Evolutionary conservation across 176 grass and related monocot genomes (phyloP), one percentile per base, ranked within the genome.

Genomic region (Carex cristatella): DNA sequence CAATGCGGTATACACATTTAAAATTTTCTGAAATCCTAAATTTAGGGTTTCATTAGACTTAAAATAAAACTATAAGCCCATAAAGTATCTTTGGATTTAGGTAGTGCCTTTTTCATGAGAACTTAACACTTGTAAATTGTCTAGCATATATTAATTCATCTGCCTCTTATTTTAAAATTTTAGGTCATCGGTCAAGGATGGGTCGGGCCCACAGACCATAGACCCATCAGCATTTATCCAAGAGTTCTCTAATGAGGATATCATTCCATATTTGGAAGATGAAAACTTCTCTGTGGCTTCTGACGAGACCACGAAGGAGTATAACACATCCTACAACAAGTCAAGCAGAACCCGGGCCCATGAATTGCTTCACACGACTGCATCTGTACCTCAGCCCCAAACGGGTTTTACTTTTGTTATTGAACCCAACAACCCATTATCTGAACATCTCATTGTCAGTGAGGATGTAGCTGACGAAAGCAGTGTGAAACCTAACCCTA

Each of bases 271-370:
- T 51, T 84, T 84, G 84, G 88, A 92, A 55, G 82, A 76, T 30
- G 83, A 65, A 64, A 54, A 86, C 51, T 80, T 85, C 37, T 90
- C 86, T 81, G 87, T 87, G 61, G 65, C 59, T 84, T 89, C 85
- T 69, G 79, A 89, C 76, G 87, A 69, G 78, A 85, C 59, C 10
- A 28, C 78, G 44, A 87, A 86, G 18, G 85, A 83, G 33, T 90
- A 94, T 81, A 95, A 86, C 68, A 86, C 90, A 87, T 92, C 87
- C 61, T 93, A 94, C 89, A 95, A 88, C 85, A 95, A 91, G 84
- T 38, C 15, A 23, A 84, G 55, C 44, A 61, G 76, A 73, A 84
- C 66, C 83, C 85, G 49, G 58, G 82, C 65, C 69, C 86, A 88
- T 51, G 86, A 90, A 88, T 31, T 83, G 86, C 28, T 90, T 86